Base-by-base conservation (phyloP, 805 yeast genomes). In the Lipomyces mesembrius region DNA sequence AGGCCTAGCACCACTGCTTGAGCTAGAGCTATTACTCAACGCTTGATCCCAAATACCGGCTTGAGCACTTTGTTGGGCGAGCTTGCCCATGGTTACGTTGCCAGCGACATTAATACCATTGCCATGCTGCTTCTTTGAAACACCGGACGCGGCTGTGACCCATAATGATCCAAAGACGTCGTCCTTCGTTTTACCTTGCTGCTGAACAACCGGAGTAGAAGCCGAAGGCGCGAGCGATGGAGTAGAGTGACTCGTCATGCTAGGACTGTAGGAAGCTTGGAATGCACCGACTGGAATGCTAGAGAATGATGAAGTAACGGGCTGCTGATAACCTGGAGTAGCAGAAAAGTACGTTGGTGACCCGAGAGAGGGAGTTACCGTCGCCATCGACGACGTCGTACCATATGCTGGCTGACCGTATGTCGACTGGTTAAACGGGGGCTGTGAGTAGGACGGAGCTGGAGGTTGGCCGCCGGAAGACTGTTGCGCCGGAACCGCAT, bases 81-180 rank as follows among this genome's bases (percentile, higher is more conserved):
- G 63, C 35, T 65, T 51, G 9, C 72, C 74, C 62, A 72, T 64
- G 56, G 71, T 71, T 43, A 61, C 63, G n/a, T 63, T 49, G n/a
- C 58, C 39, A 22, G 29, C 37, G 12, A 22, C 55, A 29, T 17
- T 20, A 34, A 60, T 25, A 20, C 59, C 25, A 14, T 52, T 35
- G 32, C 64, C 20, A 17, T 52, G 25, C 9, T 68, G 46, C 37
- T 61, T 60, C 56, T 73, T 61, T 39, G 69, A 68, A 43, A 71
- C 65, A 59, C 71, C 72, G 25, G 74, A 64, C 32, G 75, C 63
- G 7, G 79, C 77, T 20, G 75, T 58, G 39, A 75, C 60, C 83
- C 83, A 80, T 59, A 80, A 70, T 43, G 79, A 78, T 43, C 81
- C 80, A 69, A 80, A 80, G 3, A 78, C 79, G 65, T 80, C 83